phyloP scores from a whole-genome alignment of 2,329 filamentous ascomycete species.

The Sporothrix brasiliensis region DNA sequence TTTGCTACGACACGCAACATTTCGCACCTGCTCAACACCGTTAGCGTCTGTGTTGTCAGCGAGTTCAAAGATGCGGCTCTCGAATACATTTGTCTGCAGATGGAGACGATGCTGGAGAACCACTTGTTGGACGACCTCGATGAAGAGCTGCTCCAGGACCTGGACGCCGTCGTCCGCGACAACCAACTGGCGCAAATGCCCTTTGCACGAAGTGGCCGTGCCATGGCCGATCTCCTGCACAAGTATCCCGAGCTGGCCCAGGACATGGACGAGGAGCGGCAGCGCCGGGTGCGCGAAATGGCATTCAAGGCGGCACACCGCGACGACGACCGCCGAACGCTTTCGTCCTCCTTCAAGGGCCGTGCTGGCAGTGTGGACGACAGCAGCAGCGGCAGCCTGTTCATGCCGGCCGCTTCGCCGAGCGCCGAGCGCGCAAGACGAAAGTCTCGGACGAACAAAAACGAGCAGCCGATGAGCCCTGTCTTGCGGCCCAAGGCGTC shows the following conservation, averaged over 20 bases:
- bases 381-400: conserved; percentile 36
- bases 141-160: conserved; percentile 74
- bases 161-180: conserved; percentile 76
- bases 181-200: conserved; percentile 81
- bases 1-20: conserved; percentile 89
- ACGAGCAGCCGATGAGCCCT: conserved; percentile 64
- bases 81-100: conserved; percentile 87
- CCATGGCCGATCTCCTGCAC: conserved; percentile 67
- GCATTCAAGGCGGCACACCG: conserved; percentile 64
- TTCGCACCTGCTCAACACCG: conserved; percentile 79
- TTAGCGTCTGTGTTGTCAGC: conserved; percentile 78
- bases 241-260: conserved; percentile 64
- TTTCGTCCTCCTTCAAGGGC: conserved; percentile 59
- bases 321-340: conserved; percentile 66
- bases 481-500: conserved; percentile 69
- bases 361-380: conserved; percentile 69
- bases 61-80: conserved; percentile 86
- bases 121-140: conserved; percentile 84
- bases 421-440: conserved; percentile 52
- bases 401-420: conserved; percentile 43
- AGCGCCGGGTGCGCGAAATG: conserved; percentile 74
- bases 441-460: conserved; percentile 52
- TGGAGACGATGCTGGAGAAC: conserved; percentile 91
- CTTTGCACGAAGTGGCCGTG: conserved; percentile 73
- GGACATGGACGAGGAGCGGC: conserved; percentile 69